phyloP scores from a whole-genome alignment of 805 yeast species.

The Ogataea ramenticola region DNA sequence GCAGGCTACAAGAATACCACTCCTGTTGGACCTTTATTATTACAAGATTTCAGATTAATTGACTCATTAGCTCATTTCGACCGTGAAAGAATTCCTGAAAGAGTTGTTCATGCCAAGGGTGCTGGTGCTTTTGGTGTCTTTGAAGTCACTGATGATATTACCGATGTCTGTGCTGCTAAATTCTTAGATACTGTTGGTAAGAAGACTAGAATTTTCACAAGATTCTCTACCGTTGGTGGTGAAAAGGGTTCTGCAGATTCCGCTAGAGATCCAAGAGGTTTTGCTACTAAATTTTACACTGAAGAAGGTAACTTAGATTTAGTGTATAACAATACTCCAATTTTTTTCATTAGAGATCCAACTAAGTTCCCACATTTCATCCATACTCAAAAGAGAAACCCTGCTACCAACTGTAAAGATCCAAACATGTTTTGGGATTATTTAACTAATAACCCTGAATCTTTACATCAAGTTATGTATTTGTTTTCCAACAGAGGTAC shows the following conservation, averaged over 20 bases:
- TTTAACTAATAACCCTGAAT: conserved; percentile 64
- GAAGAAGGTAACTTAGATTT: conserved; percentile 81
- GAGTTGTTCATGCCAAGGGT: conserved; percentile 92
- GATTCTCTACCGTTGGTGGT: conserved; percentile 88
- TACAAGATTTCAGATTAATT: conserved; percentile 76
- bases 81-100: conserved; percentile 84
- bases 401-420: conserved; percentile 73
- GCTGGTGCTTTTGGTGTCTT: conserved; percentile 86
- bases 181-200: conserved; percentile 73
- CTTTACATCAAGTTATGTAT: conserved; percentile 66
- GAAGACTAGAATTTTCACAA: conserved; percentile 62
- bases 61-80: conserved; percentile 84
- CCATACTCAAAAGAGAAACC: conserved; percentile 85
- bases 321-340: conserved; percentile 82
- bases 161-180: conserved; percentile 62
- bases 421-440: conserved; percentile 84
- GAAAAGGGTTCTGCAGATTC: conserved; percentile 77
- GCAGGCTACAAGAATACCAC: conserved; percentile 20
- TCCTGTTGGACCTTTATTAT: conserved; percentile 60
- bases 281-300: conserved; percentile 72
- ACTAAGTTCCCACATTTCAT: conserved; percentile 81
- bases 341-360: conserved; percentile 80
- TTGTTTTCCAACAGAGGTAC: conserved; percentile 81
- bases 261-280: conserved; percentile 85
- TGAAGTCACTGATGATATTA: conserved; percentile 80